A percentile compares a stretch with the other conserved stretches of the same genome.
Conservation (phyloP, 2,329 filamentous ascomycete genomes). For the Botrytis fabae region DNA sequence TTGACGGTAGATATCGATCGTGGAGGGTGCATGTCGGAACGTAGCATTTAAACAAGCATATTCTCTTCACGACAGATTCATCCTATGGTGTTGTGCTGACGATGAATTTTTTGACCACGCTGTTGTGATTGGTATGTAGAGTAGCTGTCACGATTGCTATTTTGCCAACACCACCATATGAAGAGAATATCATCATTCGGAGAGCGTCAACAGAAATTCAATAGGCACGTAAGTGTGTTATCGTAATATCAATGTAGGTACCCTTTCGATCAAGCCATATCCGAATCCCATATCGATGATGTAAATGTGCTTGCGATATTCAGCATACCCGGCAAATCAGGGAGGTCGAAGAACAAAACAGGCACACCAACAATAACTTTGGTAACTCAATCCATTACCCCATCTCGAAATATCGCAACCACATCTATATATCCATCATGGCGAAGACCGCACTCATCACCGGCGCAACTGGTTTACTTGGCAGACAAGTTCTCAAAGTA, state of each 20-base stretch:
- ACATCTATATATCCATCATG: conserved; percentile 30
- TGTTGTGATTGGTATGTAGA: neutral
- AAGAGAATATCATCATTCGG: neutral
- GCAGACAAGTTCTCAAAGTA: conserved; percentile 71
- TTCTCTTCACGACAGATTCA: neutral
- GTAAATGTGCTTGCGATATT: neutral
- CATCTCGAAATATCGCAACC: conserved; percentile 3
- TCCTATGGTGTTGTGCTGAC: neutral
- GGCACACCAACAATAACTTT: neutral
- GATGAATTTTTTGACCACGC: neutral
- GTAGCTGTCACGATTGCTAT: neutral
- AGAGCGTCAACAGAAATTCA: neutral
- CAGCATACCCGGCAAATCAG: conserved; percentile 2
- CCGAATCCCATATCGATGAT: neutral
- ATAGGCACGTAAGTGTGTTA: neutral
- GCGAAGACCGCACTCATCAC: conserved; percentile 68
- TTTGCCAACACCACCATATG: neutral
- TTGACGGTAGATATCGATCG: neutral
- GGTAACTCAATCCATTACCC: neutral
- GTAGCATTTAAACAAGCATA: too few species aligned
- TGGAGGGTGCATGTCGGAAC: too few species aligned
- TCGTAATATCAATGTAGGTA: neutral
- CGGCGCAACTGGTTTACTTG: conserved; percentile 80
- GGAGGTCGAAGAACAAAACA: conserved; percentile 6
- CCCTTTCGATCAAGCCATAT: neutral